Evolutionary conservation across 1,139 yeast species (phyloP).

Genomic region (Meyerozyma smithsonii): DNA sequence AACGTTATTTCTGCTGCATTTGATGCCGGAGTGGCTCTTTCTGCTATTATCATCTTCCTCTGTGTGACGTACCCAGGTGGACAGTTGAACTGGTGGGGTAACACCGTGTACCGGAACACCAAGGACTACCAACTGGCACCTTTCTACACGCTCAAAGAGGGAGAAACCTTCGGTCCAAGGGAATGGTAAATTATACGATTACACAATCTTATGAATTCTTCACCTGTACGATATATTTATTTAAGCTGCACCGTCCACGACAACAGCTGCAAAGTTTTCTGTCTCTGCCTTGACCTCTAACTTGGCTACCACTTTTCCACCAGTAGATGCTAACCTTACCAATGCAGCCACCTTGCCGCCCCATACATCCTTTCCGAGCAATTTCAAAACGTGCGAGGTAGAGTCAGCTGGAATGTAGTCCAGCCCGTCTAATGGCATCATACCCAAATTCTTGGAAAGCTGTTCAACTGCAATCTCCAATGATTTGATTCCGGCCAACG

Average conservation of each 20-base stretch:
- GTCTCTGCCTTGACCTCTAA: slow-evolving; percentile 66
- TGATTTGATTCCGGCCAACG: slow-evolving; percentile 29
- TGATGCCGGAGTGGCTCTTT: slow-evolving; percentile 19
- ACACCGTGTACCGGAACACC: slow-evolving; percentile 25
- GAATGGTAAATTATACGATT: slow-evolving; percentile 23
- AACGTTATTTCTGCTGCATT: slow-evolving; percentile 6
- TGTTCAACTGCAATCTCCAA: slow-evolving; percentile 36
- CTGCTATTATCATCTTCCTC: slow-evolving; percentile 19
- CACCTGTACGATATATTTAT: neutral
- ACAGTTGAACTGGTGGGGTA: slow-evolving; percentile 32
- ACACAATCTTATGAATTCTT: neutral
- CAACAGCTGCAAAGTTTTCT: slow-evolving; percentile 19
- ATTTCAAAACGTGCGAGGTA: slow-evolving; percentile 67
- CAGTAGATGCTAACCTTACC: slow-evolving; percentile 67
- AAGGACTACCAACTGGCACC: slow-evolving; percentile 19
- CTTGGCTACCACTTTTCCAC: slow-evolving; percentile 73
- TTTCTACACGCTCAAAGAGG: slow-evolving; percentile 22
- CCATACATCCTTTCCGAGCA: slow-evolving; percentile 76
- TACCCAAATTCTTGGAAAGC: slow-evolving; percentile 60
- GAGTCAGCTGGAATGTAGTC: slow-evolving; percentile 62
- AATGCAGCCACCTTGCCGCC: slow-evolving; percentile 69
- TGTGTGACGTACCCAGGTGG: slow-evolving; percentile 19
- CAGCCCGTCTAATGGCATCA: slow-evolving; percentile 78
- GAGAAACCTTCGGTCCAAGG: slow-evolving; percentile 36
- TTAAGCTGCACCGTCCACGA: slow-evolving; percentile 14